Conservation (phyloP, 371 early-diverging fungal genomes). For the Mucor plumbeus region DNA sequence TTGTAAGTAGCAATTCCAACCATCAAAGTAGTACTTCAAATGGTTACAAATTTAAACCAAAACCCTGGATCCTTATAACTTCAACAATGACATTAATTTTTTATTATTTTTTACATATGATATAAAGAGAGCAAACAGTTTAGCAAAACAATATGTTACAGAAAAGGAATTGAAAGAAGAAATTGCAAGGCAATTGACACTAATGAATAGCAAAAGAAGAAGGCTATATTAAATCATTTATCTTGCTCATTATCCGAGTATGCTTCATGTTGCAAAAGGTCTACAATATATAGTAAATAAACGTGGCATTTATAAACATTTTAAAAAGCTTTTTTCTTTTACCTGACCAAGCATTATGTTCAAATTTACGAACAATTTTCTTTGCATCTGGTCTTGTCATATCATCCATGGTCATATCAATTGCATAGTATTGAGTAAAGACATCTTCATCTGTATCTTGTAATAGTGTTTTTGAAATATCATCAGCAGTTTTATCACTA, state of each 20-base stretch:
- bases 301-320: not conserved
- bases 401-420: slow-evolving; percentile 7
- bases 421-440: slow-evolving; percentile 16
- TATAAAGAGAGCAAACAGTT: not conserved
- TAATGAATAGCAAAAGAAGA: not conserved
- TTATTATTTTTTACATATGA: not conserved
- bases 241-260: not conserved
- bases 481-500: too few species aligned
- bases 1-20: slow-evolving; percentile 12
- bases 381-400: slow-evolving; percentile 23
- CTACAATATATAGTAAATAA: not conserved
- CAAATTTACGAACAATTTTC: slow-evolving; percentile 7
- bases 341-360: slow-evolving; percentile 21
- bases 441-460: slow-evolving; percentile 5
- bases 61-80: not conserved
- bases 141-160: not conserved
- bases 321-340: not conserved
- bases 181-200: not conserved
- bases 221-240: not conserved
- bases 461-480: not conserved
- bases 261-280: not conserved
- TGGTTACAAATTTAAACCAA: not conserved
- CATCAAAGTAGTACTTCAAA: not conserved
- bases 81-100: slow-evolving; percentile 4
- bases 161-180: not conserved